phyloP scores from a whole-genome alignment of 2,329 filamentous ascomycete genomes.

The Lachnellula cervina region DNA sequence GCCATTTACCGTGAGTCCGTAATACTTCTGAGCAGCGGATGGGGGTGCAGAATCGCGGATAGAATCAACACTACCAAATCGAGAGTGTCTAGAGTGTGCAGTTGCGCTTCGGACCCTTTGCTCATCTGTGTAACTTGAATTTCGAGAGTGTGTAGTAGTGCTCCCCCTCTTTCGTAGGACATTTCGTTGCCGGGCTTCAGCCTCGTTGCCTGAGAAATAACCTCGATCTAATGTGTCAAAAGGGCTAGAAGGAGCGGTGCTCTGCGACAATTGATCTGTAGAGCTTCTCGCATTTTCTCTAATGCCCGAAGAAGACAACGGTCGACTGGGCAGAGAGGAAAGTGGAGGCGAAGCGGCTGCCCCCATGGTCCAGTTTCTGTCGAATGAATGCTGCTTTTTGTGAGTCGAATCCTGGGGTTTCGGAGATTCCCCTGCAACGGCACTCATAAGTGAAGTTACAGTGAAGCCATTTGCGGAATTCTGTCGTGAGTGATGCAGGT shows the following conservation, averaged over 20 bases:
- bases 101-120: constrained; percentile 62
- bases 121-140: constrained; percentile 74
- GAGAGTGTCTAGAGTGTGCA: constrained; percentile 66
- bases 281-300: constrained; percentile 26
- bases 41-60: constrained; percentile 56
- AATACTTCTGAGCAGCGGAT: constrained; percentile 68
- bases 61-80: constrained; percentile 75
- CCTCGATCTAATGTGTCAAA: constrained; percentile 62
- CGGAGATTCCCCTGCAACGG: constrained; percentile 30
- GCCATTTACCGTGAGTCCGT: constrained; percentile 40
- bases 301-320: constrained; percentile 24
- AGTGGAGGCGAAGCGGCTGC: constrained; percentile 26
- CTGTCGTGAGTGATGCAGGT: constrained; percentile 76
- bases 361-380: constrained; percentile 65
- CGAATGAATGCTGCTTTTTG: constrained; percentile 65
- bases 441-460: constrained; percentile 37
- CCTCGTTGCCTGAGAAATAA: constrained; percentile 88
- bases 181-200: constrained; percentile 70
- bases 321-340: constrained; percentile 23
- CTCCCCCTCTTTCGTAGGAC: constrained; percentile 75
- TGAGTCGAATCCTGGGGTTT: constrained; percentile 36
- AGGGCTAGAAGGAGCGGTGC: constrained; percentile 40
- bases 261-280: constrained; percentile 31
- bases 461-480: constrained; percentile 56
- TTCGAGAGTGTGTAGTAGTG: constrained; percentile 55